These are phyloP conservation scores for Helotiales sp. DNA, from an alignment of 2,329 filamentous ascomycete species.

Conservation along the genomic window DNA sequence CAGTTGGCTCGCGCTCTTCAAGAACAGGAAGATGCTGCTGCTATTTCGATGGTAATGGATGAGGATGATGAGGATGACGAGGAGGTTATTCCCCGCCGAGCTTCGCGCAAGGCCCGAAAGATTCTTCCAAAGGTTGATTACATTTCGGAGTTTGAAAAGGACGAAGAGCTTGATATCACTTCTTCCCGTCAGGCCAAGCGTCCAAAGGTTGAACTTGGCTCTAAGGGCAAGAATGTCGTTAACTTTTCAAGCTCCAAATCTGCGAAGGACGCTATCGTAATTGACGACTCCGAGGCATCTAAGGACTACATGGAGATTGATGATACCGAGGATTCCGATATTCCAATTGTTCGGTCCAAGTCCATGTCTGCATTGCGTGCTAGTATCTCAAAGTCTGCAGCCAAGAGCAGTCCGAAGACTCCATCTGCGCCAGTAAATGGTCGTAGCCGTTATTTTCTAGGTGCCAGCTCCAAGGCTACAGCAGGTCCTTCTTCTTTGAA, in stretches of 20 bases:
- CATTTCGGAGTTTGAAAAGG: slow-evolving; percentile 40
- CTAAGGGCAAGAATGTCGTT: slow-evolving; percentile 37
- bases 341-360: background rate
- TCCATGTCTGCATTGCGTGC: background rate
- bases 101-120: slow-evolving; percentile 27
- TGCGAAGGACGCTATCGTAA: slow-evolving; percentile 17
- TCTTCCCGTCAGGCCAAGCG: slow-evolving; percentile 24
- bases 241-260: slow-evolving; percentile 25
- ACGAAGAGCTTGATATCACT: slow-evolving; percentile 15
- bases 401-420: slow-evolving; percentile 1
- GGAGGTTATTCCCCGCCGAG: slow-evolving; percentile 17
- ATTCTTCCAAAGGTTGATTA: slow-evolving; percentile 28
- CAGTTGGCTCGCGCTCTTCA: slow-evolving; percentile 62
- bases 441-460: background rate
- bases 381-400: background rate
- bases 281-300: slow-evolving; percentile 30
- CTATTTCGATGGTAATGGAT: slow-evolving; percentile 38
- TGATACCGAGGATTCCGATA: slow-evolving; percentile 28
- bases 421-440: background rate
- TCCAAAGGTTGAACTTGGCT: slow-evolving; percentile 37
- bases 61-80: slow-evolving; percentile 28
- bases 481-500: slow-evolving; percentile 15
- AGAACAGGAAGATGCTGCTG: slow-evolving; percentile 53
- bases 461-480: background rate
- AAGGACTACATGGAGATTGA: slow-evolving; percentile 30